These are phyloP conservation scores for Blastocystis sp. DNA, from an alignment of 352 stramenopile genomes.

Conservation along the genomic window DNA sequence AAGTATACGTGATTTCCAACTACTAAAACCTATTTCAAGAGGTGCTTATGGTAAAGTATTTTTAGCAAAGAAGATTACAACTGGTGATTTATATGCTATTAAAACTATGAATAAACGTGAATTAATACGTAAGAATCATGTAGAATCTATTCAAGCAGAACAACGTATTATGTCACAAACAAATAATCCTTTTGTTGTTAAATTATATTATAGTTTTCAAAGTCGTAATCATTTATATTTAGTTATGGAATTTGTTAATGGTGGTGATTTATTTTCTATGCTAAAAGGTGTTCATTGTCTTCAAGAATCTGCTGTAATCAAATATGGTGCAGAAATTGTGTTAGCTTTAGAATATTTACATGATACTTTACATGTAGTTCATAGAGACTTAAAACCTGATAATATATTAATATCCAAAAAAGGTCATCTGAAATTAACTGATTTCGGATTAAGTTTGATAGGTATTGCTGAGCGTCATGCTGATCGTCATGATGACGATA, in stretches of 20 bases:
- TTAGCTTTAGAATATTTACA: constrained; percentile 82
- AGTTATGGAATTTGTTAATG: constrained; percentile 78
- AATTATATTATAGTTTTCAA: constrained; percentile 88
- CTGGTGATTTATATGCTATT: constrained; percentile 76
- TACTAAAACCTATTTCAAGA: constrained; percentile 66
- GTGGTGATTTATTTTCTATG: constrained; percentile 88
- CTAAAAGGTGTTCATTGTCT: constrained; percentile 64
- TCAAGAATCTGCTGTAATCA: constrained; percentile 64
- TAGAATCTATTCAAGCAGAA: constrained; percentile 84
- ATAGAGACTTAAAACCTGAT: constrained; percentile 78
- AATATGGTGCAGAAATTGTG: constrained; percentile 88
- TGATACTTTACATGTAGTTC: constrained; percentile 12
- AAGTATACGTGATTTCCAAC: constrained; percentile 54
- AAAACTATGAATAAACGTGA: constrained; percentile 89
- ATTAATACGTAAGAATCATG: constrained; percentile 67
- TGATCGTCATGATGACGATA: constrained; percentile 56
- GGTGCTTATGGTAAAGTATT: constrained; percentile 67
- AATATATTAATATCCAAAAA: constrained; percentile 70
- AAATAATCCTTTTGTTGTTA: constrained; percentile 89
- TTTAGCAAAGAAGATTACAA: constrained; percentile 59
- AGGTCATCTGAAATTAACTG: constrained; percentile 81
- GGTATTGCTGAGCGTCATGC: constrained; percentile 53
- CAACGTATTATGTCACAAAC: constrained; percentile 84
- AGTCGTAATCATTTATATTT: constrained; percentile 75
- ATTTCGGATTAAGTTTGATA: constrained; percentile 94